phyloP scores from a whole-genome alignment of 768 basidiomycete species.

The Pleurotus citrinopileatus region DNA sequence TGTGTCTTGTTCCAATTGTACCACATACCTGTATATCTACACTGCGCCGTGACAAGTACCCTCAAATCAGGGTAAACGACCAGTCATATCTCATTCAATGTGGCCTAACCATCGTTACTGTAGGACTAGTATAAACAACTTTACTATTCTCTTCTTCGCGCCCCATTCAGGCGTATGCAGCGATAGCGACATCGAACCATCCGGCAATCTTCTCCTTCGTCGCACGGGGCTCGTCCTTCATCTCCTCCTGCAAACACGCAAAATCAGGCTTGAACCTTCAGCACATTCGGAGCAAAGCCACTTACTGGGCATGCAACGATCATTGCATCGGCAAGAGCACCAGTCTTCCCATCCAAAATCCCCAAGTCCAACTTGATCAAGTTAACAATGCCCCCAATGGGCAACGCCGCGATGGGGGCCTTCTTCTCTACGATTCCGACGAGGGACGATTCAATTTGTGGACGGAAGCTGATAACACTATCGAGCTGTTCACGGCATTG shows the following conservation, averaged over 20 bases:
- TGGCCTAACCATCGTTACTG: too few relatives aligned
- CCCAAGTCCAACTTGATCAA: slow-evolving; percentile 6
- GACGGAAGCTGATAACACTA: slow-evolving; percentile 2
- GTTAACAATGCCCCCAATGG: slow-evolving; percentile 6
- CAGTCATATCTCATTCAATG: too few relatives aligned
- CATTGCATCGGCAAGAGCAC: slow-evolving; percentile 2
- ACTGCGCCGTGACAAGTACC: too few relatives aligned
- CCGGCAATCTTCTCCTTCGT: neutral
- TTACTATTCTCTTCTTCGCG: too few relatives aligned
- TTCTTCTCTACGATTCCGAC: slow-evolving; percentile 8
- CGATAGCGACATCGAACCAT: neutral
- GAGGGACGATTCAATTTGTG: neutral
- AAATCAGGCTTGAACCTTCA: neutral
- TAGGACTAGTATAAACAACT: too few relatives aligned
- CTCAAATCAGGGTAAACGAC: too few relatives aligned
- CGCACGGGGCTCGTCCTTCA: slow-evolving; percentile 1
- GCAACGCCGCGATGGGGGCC: slow-evolving; percentile 3
- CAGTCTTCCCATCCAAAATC: slow-evolving; percentile 1
- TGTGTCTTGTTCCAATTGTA: too few relatives aligned
- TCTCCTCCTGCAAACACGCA: neutral
- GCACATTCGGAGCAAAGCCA: neutral
- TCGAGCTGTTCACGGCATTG: slow-evolving; percentile 5
- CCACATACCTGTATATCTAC: too few relatives aligned
- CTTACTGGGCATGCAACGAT: slow-evolving; percentile 5
- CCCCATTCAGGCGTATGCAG: neutral